Conservation (phyloP, 2,329 filamentous ascomycete genomes). For the Colletotrichum kahawae region DNA sequence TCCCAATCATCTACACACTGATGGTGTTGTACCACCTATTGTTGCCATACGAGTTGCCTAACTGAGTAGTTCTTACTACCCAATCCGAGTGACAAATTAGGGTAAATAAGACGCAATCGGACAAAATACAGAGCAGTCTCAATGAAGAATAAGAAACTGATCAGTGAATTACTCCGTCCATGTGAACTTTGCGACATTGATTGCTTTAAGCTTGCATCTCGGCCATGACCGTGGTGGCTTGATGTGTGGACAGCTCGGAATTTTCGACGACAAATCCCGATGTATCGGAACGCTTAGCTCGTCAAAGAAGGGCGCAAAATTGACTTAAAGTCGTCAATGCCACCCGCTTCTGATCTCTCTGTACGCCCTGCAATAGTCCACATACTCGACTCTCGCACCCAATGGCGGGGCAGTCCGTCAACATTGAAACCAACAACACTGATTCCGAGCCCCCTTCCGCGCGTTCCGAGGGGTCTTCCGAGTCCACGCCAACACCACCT, state of each 20-base stretch:
- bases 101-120: too few species aligned
- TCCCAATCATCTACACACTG: neutral
- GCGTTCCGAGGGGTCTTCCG: neutral
- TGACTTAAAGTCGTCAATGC: neutral
- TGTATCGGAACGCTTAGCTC: neutral
- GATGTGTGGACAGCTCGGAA: neutral
- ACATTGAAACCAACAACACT: neutral
- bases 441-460: neutral
- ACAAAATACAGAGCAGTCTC: too few species aligned
- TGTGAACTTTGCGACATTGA: neutral
- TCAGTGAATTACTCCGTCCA: accelerated
- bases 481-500: neutral
- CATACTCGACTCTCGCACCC: neutral
- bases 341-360: neutral
- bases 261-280: neutral
- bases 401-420: neutral
- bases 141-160: neutral
- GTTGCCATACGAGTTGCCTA: neutral
- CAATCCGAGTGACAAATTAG: neutral
- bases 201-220: neutral
- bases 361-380: neutral
- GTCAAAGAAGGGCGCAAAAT: neutral
- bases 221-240: accelerated
- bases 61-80: neutral
- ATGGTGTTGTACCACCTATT: neutral